A percentile compares a stretch with the other conserved stretches of the same genome.
These are phyloP conservation scores for Monilinia laxa DNA, from an alignment of 2,329 filamentous ascomycete species.

Conservation along the genomic window DNA sequence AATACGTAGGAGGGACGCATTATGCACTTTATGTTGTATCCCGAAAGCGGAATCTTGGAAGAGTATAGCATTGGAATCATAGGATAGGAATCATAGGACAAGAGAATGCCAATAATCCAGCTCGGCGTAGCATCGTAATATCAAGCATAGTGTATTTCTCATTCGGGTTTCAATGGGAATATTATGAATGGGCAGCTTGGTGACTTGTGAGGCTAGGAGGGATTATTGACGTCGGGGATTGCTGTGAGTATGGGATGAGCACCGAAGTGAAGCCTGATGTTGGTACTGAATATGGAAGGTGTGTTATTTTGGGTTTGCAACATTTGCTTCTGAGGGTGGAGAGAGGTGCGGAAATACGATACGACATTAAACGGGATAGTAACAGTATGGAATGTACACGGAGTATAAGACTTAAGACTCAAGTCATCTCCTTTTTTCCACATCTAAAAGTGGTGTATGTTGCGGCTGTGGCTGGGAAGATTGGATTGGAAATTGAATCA, in stretches of 20 bases:
- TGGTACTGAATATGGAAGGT: slow-evolving; percentile 12
- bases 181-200: not conserved
- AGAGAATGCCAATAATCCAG: slow-evolving; percentile 8
- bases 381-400: not conserved
- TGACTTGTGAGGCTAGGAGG: slow-evolving; percentile 11
- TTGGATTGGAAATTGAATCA: not conserved
- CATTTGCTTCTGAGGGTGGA: not conserved
- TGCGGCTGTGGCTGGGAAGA: slow-evolving; percentile 4
- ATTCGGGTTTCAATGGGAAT: not conserved
- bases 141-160: not conserved
- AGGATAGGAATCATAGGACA: not conserved
- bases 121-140: slow-evolving; percentile 12
- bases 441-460: not conserved
- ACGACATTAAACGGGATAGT: slow-evolving; percentile 8
- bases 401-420: not conserved
- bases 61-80: not conserved
- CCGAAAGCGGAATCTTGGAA: slow-evolving; percentile 5
- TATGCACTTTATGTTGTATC: slow-evolving; percentile 1
- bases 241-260: not conserved
- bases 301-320: slow-evolving; percentile 13
- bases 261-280: not conserved
- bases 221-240: slow-evolving; percentile 6
- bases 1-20: not conserved
- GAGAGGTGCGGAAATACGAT: not conserved
- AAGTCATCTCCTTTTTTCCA: slow-evolving; percentile 1